Evolutionary conservation across 805 yeast genomes (phyloP), one percentile per base, ranked within the genome.

Genomic region (Lipomyces orientalis): DNA sequence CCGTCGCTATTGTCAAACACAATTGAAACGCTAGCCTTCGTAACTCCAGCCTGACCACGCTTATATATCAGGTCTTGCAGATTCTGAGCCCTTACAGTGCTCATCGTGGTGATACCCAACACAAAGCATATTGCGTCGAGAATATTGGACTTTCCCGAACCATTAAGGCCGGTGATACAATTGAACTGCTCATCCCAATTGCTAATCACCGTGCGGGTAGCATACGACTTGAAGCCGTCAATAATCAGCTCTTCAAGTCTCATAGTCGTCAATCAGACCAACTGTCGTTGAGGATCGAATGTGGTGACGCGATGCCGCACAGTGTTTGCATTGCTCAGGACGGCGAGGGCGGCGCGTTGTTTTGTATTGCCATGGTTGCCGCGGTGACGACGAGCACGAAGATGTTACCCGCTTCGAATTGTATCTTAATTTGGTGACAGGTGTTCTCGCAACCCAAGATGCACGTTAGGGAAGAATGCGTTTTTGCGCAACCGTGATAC

Each of bases 111-210:
- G 68, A 95, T 93, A 64, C 99, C 99, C 43, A 95, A 83, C n/a
- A 96, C 99, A 79, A 95, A 95, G 79, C 99, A 95, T 65, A 95
- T 94, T 65, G 99, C 97, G 79, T 95, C 99, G 56, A 95, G 82
- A 66, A 95, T 93, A 77, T 95, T 95, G 29, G 98, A 94, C 76
- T 95, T 95, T 5, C 99, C 99, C 0, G 97, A 92, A 9, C 99
- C 99, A 77, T 95, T 95, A 60, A 95, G 83, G 7, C 99, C 99
- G 0, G 99, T 96, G 76, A 95, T 94, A 74, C 98, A 97, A 80
- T 96, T 95, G 80, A 95, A 96, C 79, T 90, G 97, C 1, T 91
- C 85, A 79, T 95, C 99, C 99, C 99, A 96, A 34, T 88, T 90
- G 1, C 97, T 86, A 39, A 95, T 91, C 37, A 93, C 98, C 0